Percentiles rank a stretch among this genome's conserved stretches.
These are phyloP conservation scores for Solanum pennellii DNA, from an alignment of 257 asterid species.

Conservation along the genomic window DNA sequence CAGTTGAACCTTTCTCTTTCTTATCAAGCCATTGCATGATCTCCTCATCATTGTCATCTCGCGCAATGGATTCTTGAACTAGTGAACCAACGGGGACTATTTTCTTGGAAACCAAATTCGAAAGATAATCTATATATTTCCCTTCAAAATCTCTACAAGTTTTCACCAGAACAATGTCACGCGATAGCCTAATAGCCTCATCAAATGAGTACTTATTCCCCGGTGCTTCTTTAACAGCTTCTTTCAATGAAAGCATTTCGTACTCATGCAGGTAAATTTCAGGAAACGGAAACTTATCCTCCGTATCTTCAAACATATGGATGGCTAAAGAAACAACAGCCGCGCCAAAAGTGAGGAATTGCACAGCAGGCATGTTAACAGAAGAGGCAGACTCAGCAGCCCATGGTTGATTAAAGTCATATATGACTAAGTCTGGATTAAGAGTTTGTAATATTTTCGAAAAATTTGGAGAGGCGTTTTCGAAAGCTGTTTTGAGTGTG, in stretches of 20 bases:
- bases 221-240: not conserved
- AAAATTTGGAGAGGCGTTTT: conserved; percentile 13
- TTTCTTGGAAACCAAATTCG: conserved; percentile 4
- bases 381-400: conserved; percentile 17
- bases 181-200: not conserved
- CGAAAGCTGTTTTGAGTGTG: conserved; percentile 24
- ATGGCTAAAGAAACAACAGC: conserved; percentile 17
- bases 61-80: conserved; percentile 18
- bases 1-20: conserved; percentile 14
- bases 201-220: not conserved
- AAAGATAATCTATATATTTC: conserved; percentile 14
- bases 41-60: not conserved
- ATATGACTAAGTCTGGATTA: conserved; percentile 23
- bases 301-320: conserved; percentile 1
- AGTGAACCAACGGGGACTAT: conserved; percentile 28
- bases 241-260: not conserved
- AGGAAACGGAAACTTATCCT: conserved; percentile 2
- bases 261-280: conserved; percentile 5
- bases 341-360: conserved; percentile 26
- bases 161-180: conserved; percentile 15
- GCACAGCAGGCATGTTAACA: conserved; percentile 20
- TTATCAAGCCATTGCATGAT: conserved; percentile 18
- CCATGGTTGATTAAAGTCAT: conserved; percentile 45
- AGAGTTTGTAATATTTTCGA: not conserved
- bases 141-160: conserved; percentile 30